Percentiles rank a stretch among this genome's conserved stretches.
Evolutionary conservation across 805 yeast genomes (phyloP).

Genomic region (Starmerella khaoyaiensis): DNA sequence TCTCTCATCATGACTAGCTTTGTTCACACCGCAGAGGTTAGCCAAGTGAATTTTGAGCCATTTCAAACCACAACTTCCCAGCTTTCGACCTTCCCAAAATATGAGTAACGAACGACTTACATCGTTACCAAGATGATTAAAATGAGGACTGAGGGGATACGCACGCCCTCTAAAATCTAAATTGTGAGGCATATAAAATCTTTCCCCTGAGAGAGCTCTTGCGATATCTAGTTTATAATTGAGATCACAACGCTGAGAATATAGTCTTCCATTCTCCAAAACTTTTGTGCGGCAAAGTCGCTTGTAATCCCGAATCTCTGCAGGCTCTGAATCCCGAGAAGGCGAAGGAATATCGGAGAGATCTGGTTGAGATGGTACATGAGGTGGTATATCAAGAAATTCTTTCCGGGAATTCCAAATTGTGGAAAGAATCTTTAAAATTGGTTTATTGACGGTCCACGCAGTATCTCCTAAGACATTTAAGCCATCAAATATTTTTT

Average conservation of each 20-base stretch:
- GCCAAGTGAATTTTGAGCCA: slow-evolving; percentile 57
- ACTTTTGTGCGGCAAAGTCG: slow-evolving; percentile 43
- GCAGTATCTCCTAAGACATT: slow-evolving; percentile 77
- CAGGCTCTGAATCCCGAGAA: slow-evolving; percentile 55
- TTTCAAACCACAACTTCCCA: slow-evolving; percentile 40
- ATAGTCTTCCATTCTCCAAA: slow-evolving; percentile 48
- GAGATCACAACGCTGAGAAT: slow-evolving; percentile 86
- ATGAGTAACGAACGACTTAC: slow-evolving; percentile 43
- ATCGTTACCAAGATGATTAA: slow-evolving; percentile 51
- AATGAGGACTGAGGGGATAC: slow-evolving; percentile 49
- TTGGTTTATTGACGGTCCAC: slow-evolving; percentile 75
- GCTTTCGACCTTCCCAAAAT: slow-evolving; percentile 46
- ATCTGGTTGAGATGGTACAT: slow-evolving; percentile 28
- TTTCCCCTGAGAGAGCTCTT: slow-evolving; percentile 65
- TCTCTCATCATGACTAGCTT: slow-evolving; percentile 41
- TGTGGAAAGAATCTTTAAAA: slow-evolving; percentile 55
- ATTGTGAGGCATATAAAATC: slow-evolving; percentile 49
- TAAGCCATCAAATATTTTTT: slow-evolving; percentile 61
- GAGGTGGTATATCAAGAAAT: slow-evolving; percentile 61
- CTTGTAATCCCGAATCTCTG: slow-evolving; percentile 55
- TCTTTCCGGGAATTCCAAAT: slow-evolving; percentile 80
- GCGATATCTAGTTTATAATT: slow-evolving; percentile 93
- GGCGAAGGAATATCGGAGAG: slow-evolving; percentile 47
- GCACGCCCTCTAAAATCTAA: slow-evolving; percentile 55
- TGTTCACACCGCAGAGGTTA: slow-evolving; percentile 45